Evolutionary conservation across 2,329 filamentous ascomycete genomes (phyloP).

Genomic region (Paecilomyces sp.): DNA sequence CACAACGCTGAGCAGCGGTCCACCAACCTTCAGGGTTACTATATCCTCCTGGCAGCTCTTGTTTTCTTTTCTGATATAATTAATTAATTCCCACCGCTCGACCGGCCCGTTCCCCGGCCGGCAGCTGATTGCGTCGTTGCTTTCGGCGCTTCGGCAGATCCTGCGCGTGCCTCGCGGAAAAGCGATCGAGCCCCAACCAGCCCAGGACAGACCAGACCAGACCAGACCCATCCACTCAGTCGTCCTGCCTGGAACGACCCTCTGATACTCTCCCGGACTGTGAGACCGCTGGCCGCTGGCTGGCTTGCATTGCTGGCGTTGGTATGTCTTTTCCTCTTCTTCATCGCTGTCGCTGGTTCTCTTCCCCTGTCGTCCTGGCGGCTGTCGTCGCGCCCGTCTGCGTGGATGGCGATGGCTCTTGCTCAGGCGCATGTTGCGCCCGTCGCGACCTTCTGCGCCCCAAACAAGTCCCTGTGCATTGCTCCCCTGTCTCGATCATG

Average conservation of each 20-base stretch:
- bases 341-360: background rate
- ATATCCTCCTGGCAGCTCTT: background rate
- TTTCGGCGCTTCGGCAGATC: background rate
- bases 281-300: slow-evolving; percentile 2
- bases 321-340: slow-evolving; percentile 3
- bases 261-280: slow-evolving; percentile 1
- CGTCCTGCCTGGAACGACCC: slow-evolving; percentile 4
- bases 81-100: background rate
- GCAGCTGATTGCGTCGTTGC: background rate
- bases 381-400: background rate
- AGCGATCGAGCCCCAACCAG: slow-evolving; percentile 4
- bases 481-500: background rate
- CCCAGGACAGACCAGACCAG: slow-evolving; percentile 3
- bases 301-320: slow-evolving; percentile 6
- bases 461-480: background rate
- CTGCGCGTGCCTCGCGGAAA: slow-evolving; percentile 1
- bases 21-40: background rate
- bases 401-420: slow-evolving; percentile 1
- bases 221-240: slow-evolving; percentile 8
- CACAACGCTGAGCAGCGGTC: background rate
- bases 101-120: background rate
- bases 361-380: background rate
- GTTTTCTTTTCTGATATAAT: background rate
- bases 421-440: slow-evolving; percentile 7
- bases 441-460: slow-evolving; percentile 2